These are phyloP conservation scores for Raphanus sativus DNA, from an alignment of 345 rosid genomes.

Conservation along the genomic window DNA sequence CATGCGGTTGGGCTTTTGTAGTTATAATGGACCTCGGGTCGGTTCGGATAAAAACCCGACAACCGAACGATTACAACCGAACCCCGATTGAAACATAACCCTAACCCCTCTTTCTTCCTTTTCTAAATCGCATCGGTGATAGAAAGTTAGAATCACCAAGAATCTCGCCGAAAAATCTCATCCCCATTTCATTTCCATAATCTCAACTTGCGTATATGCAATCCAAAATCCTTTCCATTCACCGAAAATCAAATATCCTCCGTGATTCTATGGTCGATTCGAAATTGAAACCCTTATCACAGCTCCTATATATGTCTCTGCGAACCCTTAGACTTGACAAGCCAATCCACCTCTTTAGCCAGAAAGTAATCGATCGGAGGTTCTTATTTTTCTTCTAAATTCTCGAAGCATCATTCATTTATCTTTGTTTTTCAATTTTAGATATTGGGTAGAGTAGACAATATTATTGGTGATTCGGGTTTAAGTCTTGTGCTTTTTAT, in stretches of 20 bases:
- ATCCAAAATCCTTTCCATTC: no score
- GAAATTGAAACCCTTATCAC: no score
- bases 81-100: background rate
- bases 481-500: background rate
- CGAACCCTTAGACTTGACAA: background rate
- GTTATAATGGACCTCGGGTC: background rate
- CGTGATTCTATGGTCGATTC: no score
- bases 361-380: background rate
- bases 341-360: background rate
- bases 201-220: no score
- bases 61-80: background rate
- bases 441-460: no score
- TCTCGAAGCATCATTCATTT: no score
- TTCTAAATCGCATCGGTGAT: background rate
- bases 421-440: no score
- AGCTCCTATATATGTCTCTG: background rate
- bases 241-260: no score
- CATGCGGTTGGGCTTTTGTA: background rate
- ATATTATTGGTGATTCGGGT: background rate
- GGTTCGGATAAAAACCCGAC: background rate
- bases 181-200: no score
- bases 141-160: no score
- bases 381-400: background rate
- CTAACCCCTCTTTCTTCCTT: background rate
- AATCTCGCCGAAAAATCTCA: no score